Evolutionary conservation across 2,329 filamentous ascomycete species (phyloP), one percentile per base, ranked within the genome.

Genomic region (Tympanopsis confertula): DNA sequence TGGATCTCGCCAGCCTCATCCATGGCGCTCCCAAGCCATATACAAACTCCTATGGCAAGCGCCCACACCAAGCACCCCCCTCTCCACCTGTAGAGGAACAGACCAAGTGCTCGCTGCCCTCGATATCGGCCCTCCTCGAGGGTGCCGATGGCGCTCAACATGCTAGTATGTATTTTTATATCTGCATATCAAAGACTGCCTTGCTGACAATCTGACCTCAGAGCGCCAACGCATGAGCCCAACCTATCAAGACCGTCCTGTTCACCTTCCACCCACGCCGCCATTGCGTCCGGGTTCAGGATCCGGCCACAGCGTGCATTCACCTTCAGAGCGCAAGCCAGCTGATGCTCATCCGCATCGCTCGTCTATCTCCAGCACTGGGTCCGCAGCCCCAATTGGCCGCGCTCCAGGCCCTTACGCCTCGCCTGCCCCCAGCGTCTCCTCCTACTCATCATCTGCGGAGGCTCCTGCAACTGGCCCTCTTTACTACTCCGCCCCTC

Each of bases 201-300:
- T 10, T 10, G 36, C 38, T 50, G 35, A 43, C 45, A 49, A 40
- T 44, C 45, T 12, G 15, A 13, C 17, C 30, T 7, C 30, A 33
- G 30, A 33, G 17, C 30, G 30, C 30, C 30, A 33, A 17, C 10
- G 30, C 10, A 33, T 18, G 12, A 33, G 10, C 15, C 15, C 15
- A 33, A 13, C 15, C 30, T 7, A 17, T 33, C 30, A 33, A 7
- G 15, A 10, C 15, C 10, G 7, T 26, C 22, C 22, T n/a, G 22
- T 26, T n/a, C n/a, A 7, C 30, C 7, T 33, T 10, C 30, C 30
- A 10, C 30, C 30, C 7, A 33, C 30, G 7, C 30, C 30, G 7
- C 30, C 30, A 10, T 7, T 33, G 12, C 30, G 30, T 17, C 30
- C 30, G 10, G 30, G 30, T 17, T 33, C 30, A 15, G 15, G 10